phyloP scores from a whole-genome alignment of 164 flowering plant species.

The Nymphaea colorata region DNA sequence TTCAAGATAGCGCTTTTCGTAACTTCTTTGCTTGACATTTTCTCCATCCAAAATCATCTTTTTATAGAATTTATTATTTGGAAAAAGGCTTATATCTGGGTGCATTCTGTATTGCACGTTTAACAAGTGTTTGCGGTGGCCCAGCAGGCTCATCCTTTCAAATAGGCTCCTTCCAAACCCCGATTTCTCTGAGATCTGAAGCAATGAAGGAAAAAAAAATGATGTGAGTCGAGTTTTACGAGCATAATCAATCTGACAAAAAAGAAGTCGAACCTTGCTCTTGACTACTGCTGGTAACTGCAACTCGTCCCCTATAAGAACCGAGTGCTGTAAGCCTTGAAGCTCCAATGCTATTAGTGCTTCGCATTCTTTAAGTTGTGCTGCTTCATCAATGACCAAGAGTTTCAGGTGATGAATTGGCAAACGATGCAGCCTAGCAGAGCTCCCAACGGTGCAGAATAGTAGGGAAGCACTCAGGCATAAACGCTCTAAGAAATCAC shows the following conservation, averaged over 20 bases:
- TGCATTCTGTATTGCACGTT: constrained; percentile 42
- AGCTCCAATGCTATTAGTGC: constrained; percentile 38
- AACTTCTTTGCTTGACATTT: constrained; percentile 14
- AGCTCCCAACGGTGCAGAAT: constrained; percentile 41
- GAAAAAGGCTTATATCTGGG: constrained; percentile 36
- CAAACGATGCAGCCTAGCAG: constrained; percentile 10
- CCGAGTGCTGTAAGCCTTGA: constrained; percentile 23
- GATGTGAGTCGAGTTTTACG: not conserved
- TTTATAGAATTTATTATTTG: constrained; percentile 33
- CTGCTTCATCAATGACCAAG: constrained; percentile 48
- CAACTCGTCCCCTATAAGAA: constrained; percentile 42
- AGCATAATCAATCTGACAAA: not conserved
- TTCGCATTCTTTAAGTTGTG: constrained; percentile 49
- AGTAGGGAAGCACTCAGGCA: constrained; percentile 22
- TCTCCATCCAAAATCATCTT: constrained; percentile 23
- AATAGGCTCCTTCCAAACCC: constrained; percentile 39
- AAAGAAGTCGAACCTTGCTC: constrained; percentile 24
- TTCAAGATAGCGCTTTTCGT: constrained; percentile 20
- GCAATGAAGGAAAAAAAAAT: not conserved
- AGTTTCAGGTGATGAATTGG: constrained; percentile 7
- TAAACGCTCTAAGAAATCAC: not conserved
- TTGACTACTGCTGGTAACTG: constrained; percentile 44
- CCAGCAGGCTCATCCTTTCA: constrained; percentile 25
- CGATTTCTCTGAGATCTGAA: constrained; percentile 17
- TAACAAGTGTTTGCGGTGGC: constrained; percentile 28